Percentiles rank a stretch among this genome's conserved stretches.
Conservation (phyloP, 352 stramenopile genomes). For the Thalassiosira hispida region DNA sequence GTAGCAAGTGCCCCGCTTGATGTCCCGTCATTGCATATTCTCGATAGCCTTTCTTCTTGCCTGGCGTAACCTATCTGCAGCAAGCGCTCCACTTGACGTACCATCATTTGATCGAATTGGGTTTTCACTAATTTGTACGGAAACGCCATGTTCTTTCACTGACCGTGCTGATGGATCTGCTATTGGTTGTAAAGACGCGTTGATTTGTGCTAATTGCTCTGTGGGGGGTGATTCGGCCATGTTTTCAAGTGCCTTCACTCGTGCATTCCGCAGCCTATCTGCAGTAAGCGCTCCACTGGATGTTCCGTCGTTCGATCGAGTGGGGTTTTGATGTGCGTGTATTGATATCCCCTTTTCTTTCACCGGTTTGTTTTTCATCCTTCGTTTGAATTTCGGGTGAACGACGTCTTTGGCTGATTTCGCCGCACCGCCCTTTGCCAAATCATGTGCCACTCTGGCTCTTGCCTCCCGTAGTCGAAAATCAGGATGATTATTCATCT, state of each 20-base stretch:
- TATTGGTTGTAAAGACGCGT: neutral
- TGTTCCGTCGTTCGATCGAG: slow-evolving; percentile 12
- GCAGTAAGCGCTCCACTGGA: slow-evolving; percentile 15
- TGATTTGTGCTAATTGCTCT: neutral
- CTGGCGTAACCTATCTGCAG: slow-evolving; percentile 30
- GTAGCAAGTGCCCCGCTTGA: too few species aligned
- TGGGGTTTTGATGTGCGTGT: neutral
- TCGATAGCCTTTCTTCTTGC: slow-evolving; percentile 37
- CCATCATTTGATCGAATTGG: slow-evolving; percentile 41
- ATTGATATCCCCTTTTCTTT: neutral
- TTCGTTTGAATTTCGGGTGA: slow-evolving; percentile 7
- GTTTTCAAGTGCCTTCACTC: slow-evolving; percentile 8
- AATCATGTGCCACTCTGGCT: neutral
- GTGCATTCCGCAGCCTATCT: neutral
- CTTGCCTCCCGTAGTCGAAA: slow-evolving; percentile 27
- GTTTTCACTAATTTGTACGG: slow-evolving; percentile 31
- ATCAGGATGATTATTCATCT: slow-evolving; percentile 35
- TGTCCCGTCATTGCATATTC: slow-evolving; percentile 16
- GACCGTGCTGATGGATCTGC: neutral
- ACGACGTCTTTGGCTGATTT: neutral
- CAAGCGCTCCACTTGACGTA: slow-evolving; percentile 39
- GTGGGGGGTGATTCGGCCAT: neutral
- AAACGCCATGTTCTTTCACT: slow-evolving; percentile 7
- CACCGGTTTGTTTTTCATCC: slow-evolving; percentile 4
- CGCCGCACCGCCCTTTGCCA: neutral